phyloP scores from a whole-genome alignment of 2,329 filamentous ascomycete genomes.

The Rhexocercosporidium sp. region DNA sequence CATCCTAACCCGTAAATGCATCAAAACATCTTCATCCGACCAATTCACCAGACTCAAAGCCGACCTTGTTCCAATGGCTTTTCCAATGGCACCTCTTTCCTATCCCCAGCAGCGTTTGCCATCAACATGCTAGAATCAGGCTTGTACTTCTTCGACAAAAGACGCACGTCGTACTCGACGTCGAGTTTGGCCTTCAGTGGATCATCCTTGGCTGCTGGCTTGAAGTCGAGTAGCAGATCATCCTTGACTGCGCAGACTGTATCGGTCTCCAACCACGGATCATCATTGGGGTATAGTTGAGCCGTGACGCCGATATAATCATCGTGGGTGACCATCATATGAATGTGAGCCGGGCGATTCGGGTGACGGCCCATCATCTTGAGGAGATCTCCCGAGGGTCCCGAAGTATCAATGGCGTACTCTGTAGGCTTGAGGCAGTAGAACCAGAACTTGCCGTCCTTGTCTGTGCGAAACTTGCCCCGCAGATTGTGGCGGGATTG shows the following conservation, averaged over 20 bases:
- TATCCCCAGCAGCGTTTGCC: slow-evolving; percentile 28
- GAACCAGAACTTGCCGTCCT: slow-evolving; percentile 59
- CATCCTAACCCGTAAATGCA: background rate
- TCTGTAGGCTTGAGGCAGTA: slow-evolving; percentile 54
- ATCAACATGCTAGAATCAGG: slow-evolving; percentile 39
- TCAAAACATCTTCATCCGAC: background rate
- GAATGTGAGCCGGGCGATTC: slow-evolving; percentile 64
- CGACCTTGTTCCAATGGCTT: background rate
- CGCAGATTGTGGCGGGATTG: slow-evolving; percentile 63
- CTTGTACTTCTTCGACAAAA: slow-evolving; percentile 36
- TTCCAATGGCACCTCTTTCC: slow-evolving; percentile 4
- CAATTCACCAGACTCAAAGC: background rate
- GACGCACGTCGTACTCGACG: slow-evolving; percentile 19
- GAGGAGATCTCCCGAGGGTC: slow-evolving; percentile 59
- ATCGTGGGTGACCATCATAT: slow-evolving; percentile 59
- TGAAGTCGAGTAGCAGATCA: slow-evolving; percentile 52
- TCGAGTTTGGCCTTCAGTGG: slow-evolving; percentile 17
- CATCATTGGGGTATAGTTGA: slow-evolving; percentile 75
- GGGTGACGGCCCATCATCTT: slow-evolving; percentile 59
- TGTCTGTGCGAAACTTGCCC: slow-evolving; percentile 63
- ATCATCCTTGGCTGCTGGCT: slow-evolving; percentile 19
- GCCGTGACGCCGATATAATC: slow-evolving; percentile 73
- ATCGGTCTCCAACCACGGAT: slow-evolving; percentile 62
- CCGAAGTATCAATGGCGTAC: slow-evolving; percentile 49
- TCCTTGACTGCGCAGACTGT: slow-evolving; percentile 61